A percentile compares a stretch with the other conserved stretches of the same genome.
Evolutionary conservation across 768 basidiomycete species (phyloP).

Genomic region (Phaeolepiota aurea): DNA sequence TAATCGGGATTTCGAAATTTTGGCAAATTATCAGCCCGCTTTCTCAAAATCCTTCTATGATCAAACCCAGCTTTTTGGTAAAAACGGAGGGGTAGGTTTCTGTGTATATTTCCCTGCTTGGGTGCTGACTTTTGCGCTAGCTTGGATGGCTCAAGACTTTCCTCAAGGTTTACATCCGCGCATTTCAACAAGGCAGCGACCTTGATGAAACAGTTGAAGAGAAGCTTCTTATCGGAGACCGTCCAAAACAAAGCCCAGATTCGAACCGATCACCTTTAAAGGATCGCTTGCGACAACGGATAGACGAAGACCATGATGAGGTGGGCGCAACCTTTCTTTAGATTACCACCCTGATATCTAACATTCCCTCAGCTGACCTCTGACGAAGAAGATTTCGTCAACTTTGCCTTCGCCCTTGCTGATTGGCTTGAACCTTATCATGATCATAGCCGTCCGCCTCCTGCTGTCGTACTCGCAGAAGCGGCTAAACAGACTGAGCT

Average conservation of each 20-base stretch:
- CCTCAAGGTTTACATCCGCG: slow-evolving; percentile 70
- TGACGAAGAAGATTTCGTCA: slow-evolving; percentile 50
- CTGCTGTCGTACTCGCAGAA: slow-evolving; percentile 63
- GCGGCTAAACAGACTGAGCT: slow-evolving; percentile 64
- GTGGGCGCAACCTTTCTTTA: slow-evolving; percentile 20
- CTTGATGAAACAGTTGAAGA: slow-evolving; percentile 76
- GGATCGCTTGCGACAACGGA: slow-evolving; percentile 47
- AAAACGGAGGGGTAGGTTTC: slow-evolving; percentile 50
- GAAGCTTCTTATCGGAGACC: slow-evolving; percentile 73
- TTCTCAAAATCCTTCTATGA: slow-evolving; percentile 43
- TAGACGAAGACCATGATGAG: slow-evolving; percentile 46
- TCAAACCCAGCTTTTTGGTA: slow-evolving; percentile 62
- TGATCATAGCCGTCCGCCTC: slow-evolving; percentile 62
- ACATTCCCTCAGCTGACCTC: slow-evolving; percentile 44
- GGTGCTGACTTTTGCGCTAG: slow-evolving; percentile 24
- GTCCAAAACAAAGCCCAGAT: slow-evolving; percentile 55
- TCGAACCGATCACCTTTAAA: slow-evolving; percentile 40
- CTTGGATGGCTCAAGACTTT: slow-evolving; percentile 65
- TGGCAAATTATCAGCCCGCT: slow-evolving; percentile 72
- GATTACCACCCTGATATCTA: slow-evolving; percentile 6
- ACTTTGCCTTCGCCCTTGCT: slow-evolving; percentile 54
- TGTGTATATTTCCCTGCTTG: background rate
- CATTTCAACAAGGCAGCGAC: slow-evolving; percentile 73
- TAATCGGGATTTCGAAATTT: slow-evolving; percentile 77
- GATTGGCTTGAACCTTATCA: slow-evolving; percentile 78